Percentiles rank a stretch among this genome's conserved stretches.
Evolutionary conservation across 2,329 filamentous ascomycete species (phyloP).

Genomic region (Chalaropsis thielavioides): DNA sequence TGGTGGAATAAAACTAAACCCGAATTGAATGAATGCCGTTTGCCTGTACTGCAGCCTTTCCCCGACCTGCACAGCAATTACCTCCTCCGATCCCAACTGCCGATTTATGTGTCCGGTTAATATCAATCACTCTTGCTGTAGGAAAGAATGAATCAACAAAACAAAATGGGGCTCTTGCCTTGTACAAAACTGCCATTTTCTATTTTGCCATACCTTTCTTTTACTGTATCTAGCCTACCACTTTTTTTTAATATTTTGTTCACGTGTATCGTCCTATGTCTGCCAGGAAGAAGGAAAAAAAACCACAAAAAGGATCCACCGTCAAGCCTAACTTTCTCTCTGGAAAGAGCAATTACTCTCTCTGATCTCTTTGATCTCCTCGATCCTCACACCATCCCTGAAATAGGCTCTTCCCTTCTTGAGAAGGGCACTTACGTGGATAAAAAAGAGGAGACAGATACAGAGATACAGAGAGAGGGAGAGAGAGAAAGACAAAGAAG

Average conservation of each 20-base stretch:
- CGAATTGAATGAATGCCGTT: no score
- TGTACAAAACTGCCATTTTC: no score
- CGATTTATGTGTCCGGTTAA: no score
- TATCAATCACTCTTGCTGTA: no score
- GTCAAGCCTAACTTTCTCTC: neutral
- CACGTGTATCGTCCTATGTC: neutral
- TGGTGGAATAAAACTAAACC: no score
- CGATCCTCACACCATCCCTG: neutral
- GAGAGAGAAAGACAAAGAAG: neutral
- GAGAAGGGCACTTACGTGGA: neutral
- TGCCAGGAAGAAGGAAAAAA: neutral
- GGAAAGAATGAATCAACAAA: no score
- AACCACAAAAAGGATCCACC: neutral
- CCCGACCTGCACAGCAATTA: no score
- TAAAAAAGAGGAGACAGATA: neutral
- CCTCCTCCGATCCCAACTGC: no score
- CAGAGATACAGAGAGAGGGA: neutral
- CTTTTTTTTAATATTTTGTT: neutral
- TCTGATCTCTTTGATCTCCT: neutral
- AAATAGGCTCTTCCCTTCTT: neutral
- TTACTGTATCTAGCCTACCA: no score
- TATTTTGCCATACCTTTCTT: no score
- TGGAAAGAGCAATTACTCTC: constrained; percentile 1
- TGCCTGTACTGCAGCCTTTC: no score
- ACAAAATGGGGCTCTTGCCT: no score